phyloP scores from a whole-genome alignment of 1,139 yeast genomes.

The Lizanozyma gosingica region DNA sequence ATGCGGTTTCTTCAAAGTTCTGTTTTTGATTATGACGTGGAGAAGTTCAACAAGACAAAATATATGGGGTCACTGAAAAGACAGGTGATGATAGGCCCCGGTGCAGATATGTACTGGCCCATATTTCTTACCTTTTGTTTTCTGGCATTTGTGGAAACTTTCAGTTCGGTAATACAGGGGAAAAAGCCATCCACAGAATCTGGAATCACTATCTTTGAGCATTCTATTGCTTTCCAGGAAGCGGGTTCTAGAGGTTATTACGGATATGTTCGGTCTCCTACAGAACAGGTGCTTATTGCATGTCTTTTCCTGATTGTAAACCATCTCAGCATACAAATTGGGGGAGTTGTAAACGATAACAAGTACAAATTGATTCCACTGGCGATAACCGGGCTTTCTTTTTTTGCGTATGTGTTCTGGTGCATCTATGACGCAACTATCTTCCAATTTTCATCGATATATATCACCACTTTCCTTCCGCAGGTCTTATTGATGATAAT shows the following conservation, averaged over 20 bases:
- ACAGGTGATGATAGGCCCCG: conserved; percentile 39
- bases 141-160: conserved; percentile 64
- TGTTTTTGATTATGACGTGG: conserved; percentile 28
- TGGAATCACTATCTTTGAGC: conserved; percentile 66
- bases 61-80: conserved; percentile 28
- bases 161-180: conserved; percentile 53
- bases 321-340: conserved; percentile 50
- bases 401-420: conserved; percentile 37
- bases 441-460: conserved; percentile 43
- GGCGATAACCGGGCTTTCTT: conserved; percentile 42
- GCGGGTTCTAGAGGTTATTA: conserved; percentile 38
- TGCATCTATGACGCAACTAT: conserved; percentile 28
- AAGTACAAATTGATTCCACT: conserved; percentile 56
- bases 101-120: conserved; percentile 55
- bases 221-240: conserved; percentile 67
- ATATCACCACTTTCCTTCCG: conserved; percentile 51
- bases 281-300: conserved; percentile 44
- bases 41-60: conserved; percentile 13
- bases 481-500: conserved; percentile 46
- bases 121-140: conserved; percentile 52
- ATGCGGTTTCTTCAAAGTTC: conserved; percentile 10
- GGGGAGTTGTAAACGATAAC: conserved; percentile 45
- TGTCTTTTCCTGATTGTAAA: conserved; percentile 44
- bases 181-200: conserved; percentile 53
- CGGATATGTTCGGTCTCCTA: conserved; percentile 31